Evolutionary conservation across 805 yeast species (phyloP), one percentile per base, ranked within the genome.

Genomic region (Candida takata): DNA sequence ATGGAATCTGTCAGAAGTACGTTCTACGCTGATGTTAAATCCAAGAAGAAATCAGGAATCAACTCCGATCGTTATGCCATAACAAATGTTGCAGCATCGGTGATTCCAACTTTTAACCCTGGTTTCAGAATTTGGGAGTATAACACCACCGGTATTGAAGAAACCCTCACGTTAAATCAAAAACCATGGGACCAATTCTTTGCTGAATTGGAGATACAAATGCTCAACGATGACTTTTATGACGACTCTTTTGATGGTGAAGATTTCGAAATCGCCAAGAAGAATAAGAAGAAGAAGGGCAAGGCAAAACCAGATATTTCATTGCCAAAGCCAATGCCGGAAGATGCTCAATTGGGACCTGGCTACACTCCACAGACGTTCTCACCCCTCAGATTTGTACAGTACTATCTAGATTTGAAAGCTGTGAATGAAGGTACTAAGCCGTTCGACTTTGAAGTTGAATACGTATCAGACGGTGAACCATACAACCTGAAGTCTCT

Each of bases 51-150:
- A 10, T 37, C 55, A 13, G 82, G 71, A 4, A 40, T 40, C 1
- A 31, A 55, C 31, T 65, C 68, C 24, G 81, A 79, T 43, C 61
- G 87, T 29, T 85, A 83, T 52, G 66, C 86, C 1, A 63, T 85
- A 34, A 77, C 81, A 0, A 82, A 77, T 50, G 74, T 85, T 12
- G 69, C 78, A 3, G 77, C 87, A 1, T 79, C 88, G 37, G 75
- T 85, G 11, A 74, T 86, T 11, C 95, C 95, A 4, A 85, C 94
- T 0, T 86, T 79, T 60, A 84, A 83, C 45, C 87, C 95, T 5
- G 84, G 87, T 5, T 52, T 85, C 42, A 66, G 95, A 44, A 77
- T 85, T 3, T 85, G 94, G 92, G 95, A 85, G 54, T 85, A 85
- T 56, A 85, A 85, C 51, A 71, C 73, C 25, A 70, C 84, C 1